A percentile compares a stretch with the other conserved stretches of the same genome.
Conservation (phyloP, 140 eudicot genomes). For the Erigeron philadelphicus region DNA sequence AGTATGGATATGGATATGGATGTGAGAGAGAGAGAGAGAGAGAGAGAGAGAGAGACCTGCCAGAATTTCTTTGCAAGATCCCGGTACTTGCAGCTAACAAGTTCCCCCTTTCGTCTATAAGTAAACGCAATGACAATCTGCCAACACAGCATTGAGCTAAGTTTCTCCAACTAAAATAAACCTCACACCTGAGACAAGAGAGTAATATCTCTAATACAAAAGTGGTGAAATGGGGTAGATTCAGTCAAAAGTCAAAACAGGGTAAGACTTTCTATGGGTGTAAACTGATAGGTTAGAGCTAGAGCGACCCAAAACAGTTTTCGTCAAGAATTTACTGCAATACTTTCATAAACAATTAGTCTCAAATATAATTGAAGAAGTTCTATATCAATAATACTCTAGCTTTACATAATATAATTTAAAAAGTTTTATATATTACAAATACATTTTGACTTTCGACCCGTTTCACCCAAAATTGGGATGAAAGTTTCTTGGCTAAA, state of each 20-base stretch:
- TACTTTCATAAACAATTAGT: neutral
- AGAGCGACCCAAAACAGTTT: too few species aligned
- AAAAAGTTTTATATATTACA: neutral
- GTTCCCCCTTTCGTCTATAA: conserved; percentile 55
- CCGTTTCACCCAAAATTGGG: neutral
- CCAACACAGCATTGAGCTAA: conserved; percentile 19
- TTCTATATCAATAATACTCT: neutral
- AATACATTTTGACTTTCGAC: neutral
- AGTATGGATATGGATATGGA: neutral
- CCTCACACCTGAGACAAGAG: neutral
- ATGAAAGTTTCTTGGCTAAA: too few species aligned
- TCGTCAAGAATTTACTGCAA: too few species aligned
- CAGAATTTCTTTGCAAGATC: conserved; percentile 58
- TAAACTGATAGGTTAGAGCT: neutral
- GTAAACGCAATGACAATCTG: conserved; percentile 84
- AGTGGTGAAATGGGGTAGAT: too few species aligned
- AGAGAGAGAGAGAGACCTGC: conserved; percentile 75
- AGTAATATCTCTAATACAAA: neutral
- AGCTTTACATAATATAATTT: neutral
- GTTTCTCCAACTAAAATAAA: conserved; percentile 15
- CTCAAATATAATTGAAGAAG: neutral
- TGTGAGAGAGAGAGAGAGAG: conserved; percentile 1
- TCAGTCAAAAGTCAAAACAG: neutral
- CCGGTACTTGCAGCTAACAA: conserved; percentile 86
- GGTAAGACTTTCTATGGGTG: neutral